Evolutionary conservation across 1,284 basidiomycete species (phyloP), one percentile per base, ranked within the genome.

Genomic region (Pterulicium gracile): DNA sequence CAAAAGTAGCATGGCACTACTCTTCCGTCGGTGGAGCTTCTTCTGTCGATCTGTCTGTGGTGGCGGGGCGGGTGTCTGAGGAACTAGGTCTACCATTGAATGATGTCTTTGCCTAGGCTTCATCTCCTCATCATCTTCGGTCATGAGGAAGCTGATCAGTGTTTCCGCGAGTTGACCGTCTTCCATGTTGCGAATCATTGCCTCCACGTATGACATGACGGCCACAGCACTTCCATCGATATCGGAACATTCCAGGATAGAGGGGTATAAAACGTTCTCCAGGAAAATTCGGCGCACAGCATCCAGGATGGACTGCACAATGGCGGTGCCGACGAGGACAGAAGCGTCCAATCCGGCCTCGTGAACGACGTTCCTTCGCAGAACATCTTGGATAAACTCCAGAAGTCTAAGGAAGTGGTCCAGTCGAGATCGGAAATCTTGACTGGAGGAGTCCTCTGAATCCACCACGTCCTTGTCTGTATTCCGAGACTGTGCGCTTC

Each of bases 121-220:
- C 13, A 77, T 59, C 24, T 82, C 81, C 22, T 85, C 81, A 39
- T 84, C 84, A 54, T 90, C 86, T 56, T 92, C 89, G 57, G 76
- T 89, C 56, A 87, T 74, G 24, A 93, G 73, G 62, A 89, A 93
- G 43, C 78, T 70, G 42, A 92, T 72, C 12, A 93, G 64, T n/a
- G 84, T 65, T 50, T 82, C 77, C 2, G 75, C 75, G 27, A 93
- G 69, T 45, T 73, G 74, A 18, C 85, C 84, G 36, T 81, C 72
- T 47, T 80, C 76, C 13, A 94, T 71, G 0, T 83, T 87, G 43
- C 81, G 74, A 45, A 94, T 74, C 67, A 92, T 83, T 56, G 88
- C 77, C 51, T 97, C 90, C 51, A 98, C 82, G 57, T 98, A 98
- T n/a, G 87, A 91, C 76, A 98, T 84, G 45, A 98, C 92, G 1